Conservation (phyloP, 345 rosid genomes). For the Eucalyptus marginata region DNA sequence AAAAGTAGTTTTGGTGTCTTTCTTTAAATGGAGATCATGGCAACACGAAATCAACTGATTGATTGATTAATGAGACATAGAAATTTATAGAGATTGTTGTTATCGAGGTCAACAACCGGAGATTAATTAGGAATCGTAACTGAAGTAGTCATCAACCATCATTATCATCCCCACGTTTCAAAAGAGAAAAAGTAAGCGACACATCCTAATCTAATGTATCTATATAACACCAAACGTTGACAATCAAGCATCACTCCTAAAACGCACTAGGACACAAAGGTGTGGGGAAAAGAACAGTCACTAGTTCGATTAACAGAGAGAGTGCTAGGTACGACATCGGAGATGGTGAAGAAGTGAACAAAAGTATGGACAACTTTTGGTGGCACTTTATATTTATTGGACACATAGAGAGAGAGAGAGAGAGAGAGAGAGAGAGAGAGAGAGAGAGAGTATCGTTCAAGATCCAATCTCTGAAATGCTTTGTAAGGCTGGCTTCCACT, state of each 20-base stretch:
- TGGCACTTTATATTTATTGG: neutral
- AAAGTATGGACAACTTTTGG: neutral
- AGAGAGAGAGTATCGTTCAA: neutral
- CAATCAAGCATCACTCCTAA: neutral
- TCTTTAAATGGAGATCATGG: neutral
- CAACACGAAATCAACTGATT: neutral
- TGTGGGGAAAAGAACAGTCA: neutral
- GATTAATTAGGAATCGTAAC: neutral
- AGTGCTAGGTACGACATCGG: neutral
- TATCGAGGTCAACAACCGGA: neutral
- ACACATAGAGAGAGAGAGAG: neutral
- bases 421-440: neutral
- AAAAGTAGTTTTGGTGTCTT: neutral
- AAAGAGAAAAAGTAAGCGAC: neutral
- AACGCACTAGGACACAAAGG: neutral
- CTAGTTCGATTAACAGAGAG: neutral
- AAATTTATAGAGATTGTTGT: neutral
- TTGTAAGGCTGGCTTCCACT: conserved; percentile 84
- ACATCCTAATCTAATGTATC: neutral
- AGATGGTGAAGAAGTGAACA: neutral
- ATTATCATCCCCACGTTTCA: neutral
- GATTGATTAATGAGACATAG: neutral
- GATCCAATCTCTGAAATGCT: conserved; percentile 69
- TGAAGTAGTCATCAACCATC: neutral
- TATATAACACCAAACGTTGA: neutral